Evolutionary conservation across 495 filamentous ascomycete genomes (phyloP), one percentile per base, ranked within the genome.

Genomic region (Neurospora sp.): DNA sequence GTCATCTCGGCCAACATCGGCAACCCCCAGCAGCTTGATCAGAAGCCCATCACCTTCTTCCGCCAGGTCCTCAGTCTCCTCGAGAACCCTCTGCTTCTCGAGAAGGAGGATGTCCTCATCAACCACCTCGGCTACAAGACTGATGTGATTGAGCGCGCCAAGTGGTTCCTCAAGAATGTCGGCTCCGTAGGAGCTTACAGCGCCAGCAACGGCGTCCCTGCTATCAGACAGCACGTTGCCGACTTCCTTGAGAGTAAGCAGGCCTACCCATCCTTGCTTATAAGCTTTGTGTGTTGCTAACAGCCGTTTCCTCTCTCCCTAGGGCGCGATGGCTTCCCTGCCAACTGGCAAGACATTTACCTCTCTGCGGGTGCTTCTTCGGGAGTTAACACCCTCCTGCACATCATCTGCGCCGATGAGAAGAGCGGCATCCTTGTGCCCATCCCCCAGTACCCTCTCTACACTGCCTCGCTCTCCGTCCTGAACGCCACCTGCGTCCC

Each of bases 41-140:
- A 99, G 86, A 96, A 97, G 86, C 96, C 96, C 76, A 94, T 99
- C 78, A 98, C 95, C 75, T 99, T 97, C 87, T 97, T 99, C 90
- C 91, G 96, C 71, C 96, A 99, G 84, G 96, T 98, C 12, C 87
- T 97, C 78, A 97, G 94, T 85, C 82, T 99, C 69, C 85, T 99
- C 71, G 96, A 99, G 83, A 93, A 98, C 85, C 96, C 96, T 4
- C 74, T 82, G 61, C 85, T 99, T 10, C 84, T 99, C 70, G 88
- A 97, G 77, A 89, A 94, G 73, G 87, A 92, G 76, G 89, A 94
- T 74, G 89, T 89, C 35, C 76, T 89, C 80, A 35, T 89, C 88
- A 82, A 90, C 84, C 78, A 87, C 79, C 73, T 97, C 71, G 92
- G 91, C 73, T 98, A 97, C 83, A 90, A 96, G 82, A 84, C 86